These are phyloP conservation scores for Entomortierella beljakovae DNA, from an alignment of 192 early-diverging fungal species.

Conservation along the genomic window DNA sequence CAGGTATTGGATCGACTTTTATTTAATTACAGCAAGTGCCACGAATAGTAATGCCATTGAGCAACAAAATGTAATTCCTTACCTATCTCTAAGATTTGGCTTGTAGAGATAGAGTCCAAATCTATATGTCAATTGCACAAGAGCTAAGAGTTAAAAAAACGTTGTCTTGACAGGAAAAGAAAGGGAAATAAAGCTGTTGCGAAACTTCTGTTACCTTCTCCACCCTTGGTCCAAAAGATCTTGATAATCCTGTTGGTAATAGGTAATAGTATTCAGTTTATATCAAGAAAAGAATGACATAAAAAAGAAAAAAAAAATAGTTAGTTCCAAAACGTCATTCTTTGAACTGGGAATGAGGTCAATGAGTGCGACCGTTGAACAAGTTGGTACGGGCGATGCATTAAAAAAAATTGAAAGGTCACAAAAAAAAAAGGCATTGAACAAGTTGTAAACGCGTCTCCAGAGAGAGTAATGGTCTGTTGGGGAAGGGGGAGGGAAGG, in stretches of 20 bases:
- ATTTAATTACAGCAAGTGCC: neutral
- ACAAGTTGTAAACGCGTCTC: neutral
- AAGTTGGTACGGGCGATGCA: neutral
- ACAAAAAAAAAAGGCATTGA: neutral
- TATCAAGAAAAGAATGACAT: neutral
- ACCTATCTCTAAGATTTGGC: slow-evolving; percentile 52
- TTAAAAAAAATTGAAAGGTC: slow-evolving; percentile 1
- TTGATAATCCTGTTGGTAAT: slow-evolving; percentile 38
- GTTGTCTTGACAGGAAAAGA: too few relatives aligned
- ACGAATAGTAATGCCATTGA: neutral
- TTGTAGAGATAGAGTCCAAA: slow-evolving; percentile 50
- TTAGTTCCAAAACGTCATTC: too few relatives aligned
- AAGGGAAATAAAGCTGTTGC: too few relatives aligned
- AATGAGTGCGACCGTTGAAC: neutral
- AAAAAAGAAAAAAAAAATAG: neutral
- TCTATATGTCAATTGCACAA: slow-evolving; percentile 7
- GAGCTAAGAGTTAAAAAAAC: neutral
- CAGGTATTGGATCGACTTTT: slow-evolving; percentile 16
- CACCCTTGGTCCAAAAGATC: slow-evolving; percentile 41
- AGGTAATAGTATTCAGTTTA: neutral
- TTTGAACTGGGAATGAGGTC: neutral
- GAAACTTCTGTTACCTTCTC: slow-evolving; percentile 28
- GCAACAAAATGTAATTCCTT: neutral
- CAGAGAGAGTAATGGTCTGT: neutral
- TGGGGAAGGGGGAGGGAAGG: slow-evolving; percentile 5